Conservation (phyloP, 805 yeast genomes). For the Pichia manshurica region DNA sequence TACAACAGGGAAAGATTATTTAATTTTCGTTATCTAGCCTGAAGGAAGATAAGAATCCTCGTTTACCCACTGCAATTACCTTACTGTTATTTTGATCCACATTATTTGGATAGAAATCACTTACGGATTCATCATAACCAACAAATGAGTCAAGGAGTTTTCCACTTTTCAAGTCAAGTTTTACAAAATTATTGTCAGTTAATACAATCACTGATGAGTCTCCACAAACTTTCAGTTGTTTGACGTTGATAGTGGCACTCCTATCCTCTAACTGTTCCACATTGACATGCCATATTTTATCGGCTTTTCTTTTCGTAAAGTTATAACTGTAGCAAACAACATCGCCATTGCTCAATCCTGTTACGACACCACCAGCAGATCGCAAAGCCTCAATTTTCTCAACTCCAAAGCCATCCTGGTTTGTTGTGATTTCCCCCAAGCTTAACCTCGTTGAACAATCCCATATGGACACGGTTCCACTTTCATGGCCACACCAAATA, state of each 20-base stretch:
- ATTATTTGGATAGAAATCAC: conserved; percentile 6
- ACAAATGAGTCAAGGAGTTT: conserved; percentile 8
- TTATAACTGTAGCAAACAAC: conserved; percentile 14
- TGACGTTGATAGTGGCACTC: conserved; percentile 1
- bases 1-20: too few species aligned
- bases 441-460: conserved; percentile 29
- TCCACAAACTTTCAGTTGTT: background rate
- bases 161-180: conserved; percentile 12
- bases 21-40: background rate
- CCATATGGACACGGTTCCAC: conserved; percentile 40
- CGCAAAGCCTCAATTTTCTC: conserved; percentile 9
- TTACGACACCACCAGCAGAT: conserved; percentile 3
- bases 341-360: conserved; percentile 20
- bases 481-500: conserved; percentile 38
- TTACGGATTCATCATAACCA: conserved; percentile 11
- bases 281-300: conserved; percentile 13
- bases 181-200: conserved; percentile 9
- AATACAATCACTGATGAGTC: conserved; percentile 8
- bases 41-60: background rate
- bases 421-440: conserved; percentile 20
- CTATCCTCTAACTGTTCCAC: conserved; percentile 3
- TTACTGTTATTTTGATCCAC: conserved; percentile 1
- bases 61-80: conserved; percentile 16
- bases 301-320: background rate
- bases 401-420: conserved; percentile 2